phyloP scores from a whole-genome alignment of 1,284 basidiomycete genomes.

The Boletellus sp. region DNA sequence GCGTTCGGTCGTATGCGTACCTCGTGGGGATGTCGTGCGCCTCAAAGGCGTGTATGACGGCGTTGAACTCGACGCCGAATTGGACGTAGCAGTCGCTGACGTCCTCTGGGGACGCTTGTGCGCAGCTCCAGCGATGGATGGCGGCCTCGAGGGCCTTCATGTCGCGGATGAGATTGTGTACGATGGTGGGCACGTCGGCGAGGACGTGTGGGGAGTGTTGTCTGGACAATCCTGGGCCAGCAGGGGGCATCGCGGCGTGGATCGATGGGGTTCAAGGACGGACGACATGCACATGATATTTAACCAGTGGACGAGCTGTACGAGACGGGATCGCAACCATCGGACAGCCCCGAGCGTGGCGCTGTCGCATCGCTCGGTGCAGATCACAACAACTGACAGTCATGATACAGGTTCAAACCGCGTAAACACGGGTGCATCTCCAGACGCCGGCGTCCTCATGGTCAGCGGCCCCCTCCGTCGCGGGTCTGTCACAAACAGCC shows the following conservation, averaged over 20 bases:
- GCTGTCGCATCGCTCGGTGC: conserved; percentile 6
- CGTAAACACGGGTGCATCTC: conserved; percentile 1
- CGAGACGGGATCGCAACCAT: background rate
- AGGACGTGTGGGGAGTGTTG: background rate
- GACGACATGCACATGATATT: background rate
- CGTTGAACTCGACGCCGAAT: conserved; percentile 92
- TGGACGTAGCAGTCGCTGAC: conserved; percentile 93
- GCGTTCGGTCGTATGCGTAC: conserved; percentile 41
- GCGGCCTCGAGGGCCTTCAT: conserved; percentile 85
- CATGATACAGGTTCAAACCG: conserved; percentile 22
- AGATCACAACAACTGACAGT: conserved; percentile 9
- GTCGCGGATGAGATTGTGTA: conserved; percentile 81
- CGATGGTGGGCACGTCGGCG: conserved; percentile 57
- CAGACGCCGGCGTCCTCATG: background rate
- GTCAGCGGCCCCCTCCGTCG: conserved; percentile 9
- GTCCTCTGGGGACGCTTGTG: conserved; percentile 66
- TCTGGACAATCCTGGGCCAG: conserved; percentile 13
- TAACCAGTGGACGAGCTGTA: conserved; percentile 5
- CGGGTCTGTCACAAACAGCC: conserved; percentile 20
- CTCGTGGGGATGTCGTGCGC: conserved; percentile 77
- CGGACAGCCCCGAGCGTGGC: conserved; percentile 11
- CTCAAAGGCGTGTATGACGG: conserved; percentile 77
- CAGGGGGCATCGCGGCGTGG: conserved; percentile 16
- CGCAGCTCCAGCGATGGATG: conserved; percentile 73
- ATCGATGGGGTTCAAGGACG: no score